Evolutionary conservation across 2,329 filamentous ascomycete species (phyloP).

Genomic region (Pyrenophora graminea): DNA sequence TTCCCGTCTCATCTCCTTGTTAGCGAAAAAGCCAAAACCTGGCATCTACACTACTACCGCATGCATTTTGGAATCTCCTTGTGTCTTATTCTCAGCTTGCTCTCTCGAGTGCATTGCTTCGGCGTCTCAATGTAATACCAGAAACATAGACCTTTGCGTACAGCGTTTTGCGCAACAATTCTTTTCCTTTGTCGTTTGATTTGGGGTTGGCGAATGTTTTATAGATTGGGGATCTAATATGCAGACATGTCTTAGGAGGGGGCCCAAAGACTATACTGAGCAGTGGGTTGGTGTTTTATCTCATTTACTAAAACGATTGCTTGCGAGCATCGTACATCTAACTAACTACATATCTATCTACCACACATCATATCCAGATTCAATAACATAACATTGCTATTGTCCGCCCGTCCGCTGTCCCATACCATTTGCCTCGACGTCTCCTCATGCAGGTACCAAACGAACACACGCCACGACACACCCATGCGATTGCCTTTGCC

Average conservation of each 20-base stretch:
- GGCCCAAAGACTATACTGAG: no score
- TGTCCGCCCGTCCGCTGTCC: background rate
- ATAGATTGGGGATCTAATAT: background rate
- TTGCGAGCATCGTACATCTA: background rate
- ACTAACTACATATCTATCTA: background rate
- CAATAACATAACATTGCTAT: background rate
- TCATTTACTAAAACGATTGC: background rate
- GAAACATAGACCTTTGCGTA: slow-evolving; percentile 6
- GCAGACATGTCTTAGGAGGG: no score
- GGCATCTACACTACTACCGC: background rate
- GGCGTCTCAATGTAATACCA: slow-evolving; percentile 3
- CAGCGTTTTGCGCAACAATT: slow-evolving; percentile 1
- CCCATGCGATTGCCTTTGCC: background rate
- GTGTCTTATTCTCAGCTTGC: slow-evolving; percentile 1
- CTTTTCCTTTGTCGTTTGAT: slow-evolving; percentile 2
- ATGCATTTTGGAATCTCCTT: slow-evolving; percentile 5
- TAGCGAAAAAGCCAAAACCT: slow-evolving; percentile 9
- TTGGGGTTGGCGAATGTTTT: background rate
- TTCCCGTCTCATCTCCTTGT: background rate
- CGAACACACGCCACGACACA: background rate
- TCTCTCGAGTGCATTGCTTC: slow-evolving; percentile 1
- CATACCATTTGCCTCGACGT: background rate
- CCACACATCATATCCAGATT: background rate
- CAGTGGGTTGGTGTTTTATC: background rate
- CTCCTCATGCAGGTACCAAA: background rate